Evolutionary conservation across 2,329 filamentous ascomycete species (phyloP), one percentile per base, ranked within the genome.

Genomic region (Rhexocercosporidium sp.): DNA sequence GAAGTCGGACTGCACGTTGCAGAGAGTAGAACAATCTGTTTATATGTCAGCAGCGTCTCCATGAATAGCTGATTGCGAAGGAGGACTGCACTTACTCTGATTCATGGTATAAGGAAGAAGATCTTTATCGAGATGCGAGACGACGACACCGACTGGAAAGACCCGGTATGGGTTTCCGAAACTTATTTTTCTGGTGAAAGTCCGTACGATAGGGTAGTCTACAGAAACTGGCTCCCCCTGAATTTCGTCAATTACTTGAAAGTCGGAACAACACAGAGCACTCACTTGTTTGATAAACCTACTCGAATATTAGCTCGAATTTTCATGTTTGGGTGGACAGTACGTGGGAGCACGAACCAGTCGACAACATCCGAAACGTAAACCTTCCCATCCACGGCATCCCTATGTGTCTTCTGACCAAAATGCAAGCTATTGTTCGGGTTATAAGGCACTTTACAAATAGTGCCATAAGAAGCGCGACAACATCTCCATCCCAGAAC

Each of bases 141-240:
- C 56, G 5, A 71, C 57, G 16, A 71, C 59, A 8, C 59, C 51
- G 1, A 62, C 65, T 20, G 47, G 59, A 20, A 69, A 71, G 11
- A 65, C 46, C 1, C 67, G 59, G 34, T 65, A 31, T 4, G 67
- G 63, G 22, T 65, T 60, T 27, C 16, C n/a, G 22, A 12, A 53
- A 14, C 16, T 39, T 3, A 54, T 53, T 64, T 71, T 71, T 0
- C 63, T 61, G 3, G 46, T 62, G 62, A 71, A 71, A 1, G 22
- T 59, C 34, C 60, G 64, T 37, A 68, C 63, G 37, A 69, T 71
- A 11, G 69, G 69, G 27, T 54, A 47, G 37, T 71, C 69, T 8
- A 67, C 59, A 0, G 67, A 71, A 8, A 71, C 67, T 5, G 69
- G 67, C 49, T 71, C 62, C 1, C 69, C 67, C 69, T 71, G 20